These are phyloP conservation scores for Rhizopogon rudus DNA, from an alignment of 768 basidiomycete genomes.

Conservation along the genomic window DNA sequence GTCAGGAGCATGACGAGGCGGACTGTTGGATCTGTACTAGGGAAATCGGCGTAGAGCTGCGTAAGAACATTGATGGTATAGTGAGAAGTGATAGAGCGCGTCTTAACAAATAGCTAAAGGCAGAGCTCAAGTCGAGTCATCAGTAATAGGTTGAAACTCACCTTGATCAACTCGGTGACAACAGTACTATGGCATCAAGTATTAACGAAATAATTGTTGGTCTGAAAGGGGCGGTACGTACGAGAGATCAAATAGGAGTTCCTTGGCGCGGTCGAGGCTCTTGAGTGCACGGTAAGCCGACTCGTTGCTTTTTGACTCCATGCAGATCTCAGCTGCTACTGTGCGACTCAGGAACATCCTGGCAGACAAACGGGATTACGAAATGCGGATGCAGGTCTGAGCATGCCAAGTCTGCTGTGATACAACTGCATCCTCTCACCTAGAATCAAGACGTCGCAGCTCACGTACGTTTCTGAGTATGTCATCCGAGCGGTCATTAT, in stretches of 20 bases:
- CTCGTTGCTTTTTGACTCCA: slow-evolving; percentile 74
- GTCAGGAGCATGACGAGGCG: slow-evolving; percentile 73
- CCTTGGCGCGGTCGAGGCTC: slow-evolving; percentile 56
- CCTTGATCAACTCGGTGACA: slow-evolving; percentile 66
- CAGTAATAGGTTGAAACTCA: slow-evolving; percentile 17
- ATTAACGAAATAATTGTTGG: neutral
- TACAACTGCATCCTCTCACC: slow-evolving; percentile 36
- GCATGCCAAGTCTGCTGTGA: neutral
- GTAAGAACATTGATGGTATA: slow-evolving; percentile 50
- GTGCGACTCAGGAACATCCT: slow-evolving; percentile 84
- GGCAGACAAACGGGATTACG: neutral
- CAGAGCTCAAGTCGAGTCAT: slow-evolving; percentile 6
- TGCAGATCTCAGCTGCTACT: slow-evolving; percentile 78
- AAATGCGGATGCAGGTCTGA: slow-evolving; percentile 1
- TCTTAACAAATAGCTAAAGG: slow-evolving; percentile 60
- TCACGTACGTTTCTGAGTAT: slow-evolving; percentile 69
- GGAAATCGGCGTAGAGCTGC: slow-evolving; percentile 63
- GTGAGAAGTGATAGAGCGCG: slow-evolving; percentile 55
- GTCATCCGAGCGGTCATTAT: slow-evolving; percentile 53
- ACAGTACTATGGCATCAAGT: slow-evolving; percentile 26
- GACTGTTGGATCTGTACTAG: slow-evolving; percentile 51
- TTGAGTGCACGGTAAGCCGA: slow-evolving; percentile 66
- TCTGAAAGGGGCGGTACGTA: slow-evolving; percentile 27
- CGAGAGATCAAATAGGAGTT: slow-evolving; percentile 66
- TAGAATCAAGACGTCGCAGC: slow-evolving; percentile 62